A percentile compares a stretch with the other conserved stretches of the same genome.
These are phyloP conservation scores for Sugiyamaella americana DNA, from an alignment of 805 yeast genomes.

Conservation along the genomic window DNA sequence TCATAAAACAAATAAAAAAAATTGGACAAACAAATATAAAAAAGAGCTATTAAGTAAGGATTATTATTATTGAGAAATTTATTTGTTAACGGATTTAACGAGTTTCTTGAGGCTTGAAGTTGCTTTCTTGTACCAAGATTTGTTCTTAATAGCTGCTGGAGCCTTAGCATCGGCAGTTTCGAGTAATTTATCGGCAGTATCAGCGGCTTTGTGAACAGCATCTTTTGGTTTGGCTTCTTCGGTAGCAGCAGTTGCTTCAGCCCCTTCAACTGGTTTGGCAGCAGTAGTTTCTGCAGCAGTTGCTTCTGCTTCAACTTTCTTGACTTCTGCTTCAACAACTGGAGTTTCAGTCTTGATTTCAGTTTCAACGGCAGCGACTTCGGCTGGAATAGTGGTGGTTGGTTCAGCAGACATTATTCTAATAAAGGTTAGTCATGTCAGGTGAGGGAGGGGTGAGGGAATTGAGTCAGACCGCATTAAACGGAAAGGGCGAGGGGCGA, in stretches of 20 bases:
- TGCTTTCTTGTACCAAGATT: conserved; percentile 24
- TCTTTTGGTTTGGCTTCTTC: conserved; percentile 3
- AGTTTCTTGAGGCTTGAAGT: conserved; percentile 25
- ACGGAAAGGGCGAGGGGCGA: neutral
- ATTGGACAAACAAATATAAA: neutral
- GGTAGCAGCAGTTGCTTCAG: conserved; percentile 8
- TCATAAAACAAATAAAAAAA: neutral
- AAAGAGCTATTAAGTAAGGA: neutral
- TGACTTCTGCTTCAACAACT: conserved; percentile 7
- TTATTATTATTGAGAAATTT: too few species aligned
- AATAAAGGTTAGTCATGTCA: too few species aligned
- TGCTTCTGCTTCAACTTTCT: conserved; percentile 14
- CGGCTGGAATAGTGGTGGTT: neutral
- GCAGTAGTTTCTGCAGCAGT: conserved; percentile 8
- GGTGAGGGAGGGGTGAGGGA: too few species aligned
- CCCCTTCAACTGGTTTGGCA: conserved; percentile 16
- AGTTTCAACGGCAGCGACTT: conserved; percentile 7
- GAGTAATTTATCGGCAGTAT: conserved; percentile 15
- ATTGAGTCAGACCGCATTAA: too few species aligned
- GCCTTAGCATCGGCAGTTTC: conserved; percentile 18
- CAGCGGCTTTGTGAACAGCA: conserved; percentile 14
- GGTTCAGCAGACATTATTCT: conserved; percentile 2
- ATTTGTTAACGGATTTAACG: conserved; percentile 28
- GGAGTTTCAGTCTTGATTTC: conserved; percentile 10
- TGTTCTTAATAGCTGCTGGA: conserved; percentile 25